Percentiles rank a stretch among this genome's conserved stretches.
Evolutionary conservation across 2,329 filamentous ascomycete genomes (phyloP).

Genomic region (Diaporthe capsici): DNA sequence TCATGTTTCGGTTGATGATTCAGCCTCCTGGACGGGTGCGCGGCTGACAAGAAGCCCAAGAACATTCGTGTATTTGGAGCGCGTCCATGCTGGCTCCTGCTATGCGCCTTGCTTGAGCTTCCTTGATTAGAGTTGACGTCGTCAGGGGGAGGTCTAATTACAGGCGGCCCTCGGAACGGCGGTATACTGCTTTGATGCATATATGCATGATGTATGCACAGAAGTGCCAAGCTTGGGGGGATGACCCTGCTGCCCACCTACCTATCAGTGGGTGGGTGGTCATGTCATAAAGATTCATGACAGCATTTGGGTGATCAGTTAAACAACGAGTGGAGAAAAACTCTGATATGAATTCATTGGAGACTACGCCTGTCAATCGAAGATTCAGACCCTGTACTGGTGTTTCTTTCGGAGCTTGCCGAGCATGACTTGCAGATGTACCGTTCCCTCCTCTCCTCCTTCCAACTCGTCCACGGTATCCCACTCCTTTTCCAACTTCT

Average conservation of each 20-base stretch:
- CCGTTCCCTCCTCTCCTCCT: background rate
- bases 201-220: background rate
- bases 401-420: background rate
- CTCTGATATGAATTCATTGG: background rate
- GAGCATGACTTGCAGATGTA: background rate
- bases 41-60: background rate
- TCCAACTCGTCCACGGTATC: background rate
- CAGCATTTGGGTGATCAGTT: background rate
- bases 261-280: background rate
- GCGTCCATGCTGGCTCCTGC: slow-evolving; percentile 36
- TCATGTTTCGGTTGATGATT: slow-evolving; percentile 40
- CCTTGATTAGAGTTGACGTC: slow-evolving; percentile 22
- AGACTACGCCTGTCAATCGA: background rate
- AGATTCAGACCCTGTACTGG: background rate
- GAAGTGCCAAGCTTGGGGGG: background rate
- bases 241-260: background rate
- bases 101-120: slow-evolving; percentile 1
- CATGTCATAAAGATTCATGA: background rate
- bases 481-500: background rate
- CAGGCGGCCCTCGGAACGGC: background rate
- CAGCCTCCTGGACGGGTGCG: slow-evolving; percentile 38
- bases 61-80: slow-evolving; percentile 21
- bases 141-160: slow-evolving; percentile 10
- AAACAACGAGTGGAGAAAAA: too few species aligned
- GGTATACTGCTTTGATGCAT: slow-evolving; percentile 2